These are phyloP conservation scores for Quercus variabilis DNA, from an alignment of 306 rosid genomes.

Conservation along the genomic window DNA sequence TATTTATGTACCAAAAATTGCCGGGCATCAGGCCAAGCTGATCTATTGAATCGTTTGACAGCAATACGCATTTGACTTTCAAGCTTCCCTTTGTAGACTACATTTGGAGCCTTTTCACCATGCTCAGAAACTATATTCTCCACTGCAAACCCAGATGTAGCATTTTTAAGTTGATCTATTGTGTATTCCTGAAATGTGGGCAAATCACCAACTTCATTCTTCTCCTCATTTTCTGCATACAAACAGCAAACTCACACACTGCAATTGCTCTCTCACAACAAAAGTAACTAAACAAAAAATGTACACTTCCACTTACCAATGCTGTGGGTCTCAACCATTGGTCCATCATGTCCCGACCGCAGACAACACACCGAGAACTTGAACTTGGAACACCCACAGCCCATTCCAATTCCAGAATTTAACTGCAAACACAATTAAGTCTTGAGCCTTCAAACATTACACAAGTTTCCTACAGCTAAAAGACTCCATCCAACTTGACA, in stretches of 20 bases:
- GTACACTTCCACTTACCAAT: constrained; percentile 43
- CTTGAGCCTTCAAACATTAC: constrained; percentile 15
- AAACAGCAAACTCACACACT: constrained; percentile 17
- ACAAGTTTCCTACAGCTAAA: constrained; percentile 18
- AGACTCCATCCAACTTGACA: constrained; percentile 25
- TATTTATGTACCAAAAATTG: constrained; percentile 70
- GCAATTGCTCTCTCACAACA: constrained; percentile 13
- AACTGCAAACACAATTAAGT: constrained; percentile 22
- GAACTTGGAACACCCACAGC: constrained; percentile 65
- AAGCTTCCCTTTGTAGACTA: constrained; percentile 89
- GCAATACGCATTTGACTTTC: constrained; percentile 81
- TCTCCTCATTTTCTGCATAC: constrained; percentile 61
- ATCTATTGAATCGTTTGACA: constrained; percentile 89
- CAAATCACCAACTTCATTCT: constrained; percentile 47
- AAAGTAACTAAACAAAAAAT: constrained; percentile 16
- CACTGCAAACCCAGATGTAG: constrained; percentile 82
- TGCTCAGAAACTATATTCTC: constrained; percentile 98
- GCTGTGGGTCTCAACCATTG: constrained; percentile 42
- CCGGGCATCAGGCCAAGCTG: constrained; percentile 93
- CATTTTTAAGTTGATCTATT: constrained; percentile 70
- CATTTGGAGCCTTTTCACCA: constrained; percentile 97
- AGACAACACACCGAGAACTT: constrained; percentile 48
- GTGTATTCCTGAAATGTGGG: constrained; percentile 69
- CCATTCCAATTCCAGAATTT: constrained; percentile 60
- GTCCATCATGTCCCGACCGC: constrained; percentile 36